Base-by-base conservation (phyloP, 2,329 filamentous ascomycete genomes). In the Myriosclerotinia curreyana region DNA sequence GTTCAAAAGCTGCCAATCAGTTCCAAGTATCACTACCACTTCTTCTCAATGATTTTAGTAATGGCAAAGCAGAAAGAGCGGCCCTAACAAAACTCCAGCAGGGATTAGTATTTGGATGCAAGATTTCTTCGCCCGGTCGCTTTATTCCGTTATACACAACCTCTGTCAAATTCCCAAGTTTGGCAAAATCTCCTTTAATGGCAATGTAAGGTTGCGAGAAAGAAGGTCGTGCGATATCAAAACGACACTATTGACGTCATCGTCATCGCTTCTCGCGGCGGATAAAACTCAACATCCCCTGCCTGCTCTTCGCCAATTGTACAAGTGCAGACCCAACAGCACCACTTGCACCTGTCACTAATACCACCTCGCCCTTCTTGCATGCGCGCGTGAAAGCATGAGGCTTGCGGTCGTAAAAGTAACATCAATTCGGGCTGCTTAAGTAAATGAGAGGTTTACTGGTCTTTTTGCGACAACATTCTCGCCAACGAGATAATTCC, bases 401-500 rank as follows among this genome's bases (percentile, higher is more conserved):
- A 69, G 62, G 3, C 36, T 38, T 4, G 71, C 71, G 1, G 71
- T 72, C 2, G 70, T 73, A 36, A 70, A 71, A 2, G 71, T 70
- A 11, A 73, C 70, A 1, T 70, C 70, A 12, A 72, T 50, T 5
- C 53, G 62, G 5, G 70, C 71, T 5, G 70, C 71, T 36, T 72
- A 68, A 2, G 56, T 62, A 38, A 66, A 71, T 5, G 48, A 64
- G 28, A 72, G 51, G 12, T 12, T 56, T 22, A 44, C 62, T 3
- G 71, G 71, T n/a, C 71, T 73, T 0, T 22, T n/a, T 0, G 67
- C 68, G 1, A 73, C 69, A 3, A 64, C 67, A 11, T 34, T 34
- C 28, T 69, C 66, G 0, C 67, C 68, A 6, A 72, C 67, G 31
- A 68, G 64, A 42, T 67, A 66, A 56, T 5, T 66, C 71, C 71